These are phyloP conservation scores for Phytophthora rubi DNA, from an alignment of 352 stramenopile genomes.

Conservation along the genomic window DNA sequence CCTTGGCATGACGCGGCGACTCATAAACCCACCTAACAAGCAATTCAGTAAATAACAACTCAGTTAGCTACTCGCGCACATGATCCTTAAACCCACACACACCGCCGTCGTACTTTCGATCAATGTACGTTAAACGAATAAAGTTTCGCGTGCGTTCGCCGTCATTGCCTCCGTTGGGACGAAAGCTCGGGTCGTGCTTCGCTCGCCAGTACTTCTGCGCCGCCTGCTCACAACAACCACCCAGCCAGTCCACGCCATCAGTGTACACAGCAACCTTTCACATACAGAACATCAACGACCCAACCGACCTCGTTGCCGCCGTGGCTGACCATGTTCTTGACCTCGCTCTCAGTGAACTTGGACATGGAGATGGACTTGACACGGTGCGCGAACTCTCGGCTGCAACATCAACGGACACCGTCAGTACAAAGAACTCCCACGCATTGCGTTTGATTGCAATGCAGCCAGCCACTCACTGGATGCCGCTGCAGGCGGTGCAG, in stretches of 20 bases:
- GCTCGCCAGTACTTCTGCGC: conserved; percentile 87
- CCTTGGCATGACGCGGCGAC: conserved; percentile 62
- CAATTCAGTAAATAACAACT: neutral
- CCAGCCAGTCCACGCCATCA: neutral
- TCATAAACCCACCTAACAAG: conserved; percentile 78
- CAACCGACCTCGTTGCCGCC: conserved; percentile 87
- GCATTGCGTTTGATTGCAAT: neutral
- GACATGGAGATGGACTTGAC: conserved; percentile 95
- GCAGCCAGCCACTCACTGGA: conserved; percentile 78
- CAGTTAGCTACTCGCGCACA: neutral
- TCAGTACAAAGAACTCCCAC: neutral
- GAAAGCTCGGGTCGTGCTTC: conserved; percentile 84
- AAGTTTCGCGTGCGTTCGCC: conserved; percentile 90
- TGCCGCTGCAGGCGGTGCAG: conserved; percentile 93
- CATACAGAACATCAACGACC: no score
- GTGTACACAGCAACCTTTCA: neutral
- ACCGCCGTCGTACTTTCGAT: conserved; percentile 69
- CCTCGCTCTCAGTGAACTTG: conserved; percentile 92
- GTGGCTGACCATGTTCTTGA: conserved; percentile 89
- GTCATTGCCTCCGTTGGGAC: conserved; percentile 70
- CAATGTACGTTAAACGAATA: conserved; percentile 88
- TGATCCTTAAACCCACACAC: neutral
- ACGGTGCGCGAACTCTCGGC: conserved; percentile 92
- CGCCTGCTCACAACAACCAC: conserved; percentile 40
- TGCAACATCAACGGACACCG: conserved; percentile 25